These are phyloP conservation scores for Tolypocladium ovalisporum DNA, from an alignment of 2,329 filamentous ascomycete species.

Conservation along the genomic window DNA sequence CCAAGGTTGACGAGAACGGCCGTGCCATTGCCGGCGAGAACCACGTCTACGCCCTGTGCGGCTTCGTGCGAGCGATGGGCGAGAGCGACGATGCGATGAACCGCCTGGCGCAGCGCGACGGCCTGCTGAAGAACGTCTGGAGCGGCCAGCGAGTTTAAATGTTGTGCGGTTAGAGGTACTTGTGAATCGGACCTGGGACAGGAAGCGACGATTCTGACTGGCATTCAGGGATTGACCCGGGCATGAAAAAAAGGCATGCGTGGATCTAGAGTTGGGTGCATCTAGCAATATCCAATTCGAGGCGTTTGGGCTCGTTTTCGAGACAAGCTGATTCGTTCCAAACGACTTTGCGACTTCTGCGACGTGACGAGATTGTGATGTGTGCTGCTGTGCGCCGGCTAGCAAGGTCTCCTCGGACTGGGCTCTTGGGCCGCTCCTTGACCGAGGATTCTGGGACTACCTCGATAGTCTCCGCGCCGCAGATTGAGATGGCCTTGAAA, in stretches of 20 bases:
- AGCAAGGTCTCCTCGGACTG: constrained; percentile 44
- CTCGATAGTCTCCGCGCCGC: constrained; percentile 46
- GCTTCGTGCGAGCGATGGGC: constrained; percentile 95
- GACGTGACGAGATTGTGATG: constrained; percentile 14
- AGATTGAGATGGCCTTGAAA: constrained; percentile 49
- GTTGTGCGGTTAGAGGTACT: constrained; percentile 6
- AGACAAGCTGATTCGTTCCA: constrained; percentile 20
- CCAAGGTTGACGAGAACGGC: constrained; percentile 98
- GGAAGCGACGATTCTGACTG: constrained; percentile 6
- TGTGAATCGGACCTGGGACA: not conserved
- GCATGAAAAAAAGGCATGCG: constrained; percentile 24
- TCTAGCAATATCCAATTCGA: constrained; percentile 33
- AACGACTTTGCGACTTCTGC: not conserved
- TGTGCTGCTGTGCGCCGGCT: constrained; percentile 30
- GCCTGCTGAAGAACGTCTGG: constrained; percentile 96
- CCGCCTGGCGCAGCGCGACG: constrained; percentile 90
- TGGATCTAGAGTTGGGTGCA: constrained; percentile 33
- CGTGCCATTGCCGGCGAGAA: constrained; percentile 88
- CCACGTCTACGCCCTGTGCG: constrained; percentile 94
- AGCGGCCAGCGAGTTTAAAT: constrained; percentile 53
- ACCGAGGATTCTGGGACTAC: constrained; percentile 46
- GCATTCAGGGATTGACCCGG: constrained; percentile 19
- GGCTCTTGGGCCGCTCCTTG: constrained; percentile 21
- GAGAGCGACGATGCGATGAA: constrained; percentile 97
- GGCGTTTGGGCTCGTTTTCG: constrained; percentile 35